Percentiles rank a stretch among this genome's conserved stretches.
Evolutionary conservation across 805 yeast species (phyloP).

Genomic region (Wickerhamiella galacta): DNA sequence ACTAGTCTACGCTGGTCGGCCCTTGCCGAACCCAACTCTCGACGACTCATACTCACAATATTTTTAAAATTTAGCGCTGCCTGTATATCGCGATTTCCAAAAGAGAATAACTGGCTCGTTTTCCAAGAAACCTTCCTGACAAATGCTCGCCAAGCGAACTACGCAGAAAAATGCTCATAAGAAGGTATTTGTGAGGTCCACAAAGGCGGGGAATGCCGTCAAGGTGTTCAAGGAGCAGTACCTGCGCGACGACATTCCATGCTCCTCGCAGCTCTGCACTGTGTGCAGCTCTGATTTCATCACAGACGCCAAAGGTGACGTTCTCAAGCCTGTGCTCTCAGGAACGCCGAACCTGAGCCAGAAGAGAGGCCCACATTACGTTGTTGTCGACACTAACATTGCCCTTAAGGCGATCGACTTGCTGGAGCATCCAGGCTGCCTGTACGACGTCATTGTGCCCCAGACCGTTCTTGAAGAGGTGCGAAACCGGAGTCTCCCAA

Average conservation of each 20-base stretch:
- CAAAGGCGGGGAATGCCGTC: conserved; percentile 70
- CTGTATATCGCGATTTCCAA: too few species aligned
- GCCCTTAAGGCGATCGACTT: conserved; percentile 79
- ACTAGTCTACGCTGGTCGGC: too few species aligned
- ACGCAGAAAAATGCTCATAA: conserved; percentile 16
- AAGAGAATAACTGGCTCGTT: too few species aligned
- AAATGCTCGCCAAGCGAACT: conserved; percentile 1
- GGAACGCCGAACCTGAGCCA: conserved; percentile 34
- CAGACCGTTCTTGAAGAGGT: conserved; percentile 93
- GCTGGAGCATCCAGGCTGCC: conserved; percentile 57
- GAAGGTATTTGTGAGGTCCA: conserved; percentile 79
- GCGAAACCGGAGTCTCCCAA: conserved; percentile 69
- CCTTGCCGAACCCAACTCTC: too few species aligned
- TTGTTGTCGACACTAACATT: conserved; percentile 76
- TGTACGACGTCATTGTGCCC: conserved; percentile 84
- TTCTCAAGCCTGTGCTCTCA: conserved; percentile 51
- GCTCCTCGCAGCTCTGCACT: conserved; percentile 57
- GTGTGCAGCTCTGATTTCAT: conserved; percentile 35
- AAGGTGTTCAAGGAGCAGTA: conserved; percentile 92
- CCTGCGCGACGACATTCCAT: conserved; percentile 80
- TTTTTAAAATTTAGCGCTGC: too few species aligned
- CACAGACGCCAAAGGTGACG: conserved; percentile 44
- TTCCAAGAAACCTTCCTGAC: too few species aligned
- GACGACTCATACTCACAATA: too few species aligned
- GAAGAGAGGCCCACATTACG: conserved; percentile 54